phyloP scores from a whole-genome alignment of 805 yeast species.

The Lachancea thermotolerans region DNA sequence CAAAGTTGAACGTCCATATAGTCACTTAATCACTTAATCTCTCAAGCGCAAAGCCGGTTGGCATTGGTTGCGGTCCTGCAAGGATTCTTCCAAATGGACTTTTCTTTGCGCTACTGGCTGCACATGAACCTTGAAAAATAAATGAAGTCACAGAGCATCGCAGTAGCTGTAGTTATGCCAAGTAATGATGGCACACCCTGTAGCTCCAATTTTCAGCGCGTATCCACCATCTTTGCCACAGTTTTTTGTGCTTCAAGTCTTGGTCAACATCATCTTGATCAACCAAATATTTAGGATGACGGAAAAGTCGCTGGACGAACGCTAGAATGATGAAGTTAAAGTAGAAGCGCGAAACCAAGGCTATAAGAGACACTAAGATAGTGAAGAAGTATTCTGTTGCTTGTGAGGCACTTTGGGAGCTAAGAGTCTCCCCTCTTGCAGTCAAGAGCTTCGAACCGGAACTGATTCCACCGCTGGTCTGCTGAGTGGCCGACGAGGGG shows the following conservation, averaged over 20 bases:
- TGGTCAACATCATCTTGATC: constrained; percentile 33
- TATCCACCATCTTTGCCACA: constrained; percentile 26
- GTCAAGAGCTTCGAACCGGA: constrained; percentile 5
- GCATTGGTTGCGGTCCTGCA: no score
- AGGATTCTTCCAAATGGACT: background rate
- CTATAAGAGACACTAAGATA: constrained; percentile 41
- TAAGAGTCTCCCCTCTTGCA: constrained; percentile 16
- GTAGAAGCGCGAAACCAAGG: constrained; percentile 48
- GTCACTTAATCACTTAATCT: no score
- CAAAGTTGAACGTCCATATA: no score
- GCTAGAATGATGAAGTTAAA: constrained; percentile 53
- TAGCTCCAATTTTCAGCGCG: constrained; percentile 29
- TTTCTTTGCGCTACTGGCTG: background rate
- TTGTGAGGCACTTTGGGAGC: constrained; percentile 59
- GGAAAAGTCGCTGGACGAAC: constrained; percentile 51
- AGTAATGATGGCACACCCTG: constrained; percentile 20
- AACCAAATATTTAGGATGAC: constrained; percentile 38
- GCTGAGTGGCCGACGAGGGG: constrained; percentile 2
- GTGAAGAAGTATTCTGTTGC: constrained; percentile 52
- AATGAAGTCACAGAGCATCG: background rate
- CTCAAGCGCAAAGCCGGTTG: no score
- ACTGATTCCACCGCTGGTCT: constrained; percentile 9
- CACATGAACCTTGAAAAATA: background rate
- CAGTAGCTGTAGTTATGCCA: background rate
- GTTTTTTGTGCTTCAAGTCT: constrained; percentile 30